Evolutionary conservation across 345 rosid species (phyloP), one percentile per base, ranked within the genome.

Genomic region (Stellera chamaejasme): DNA sequence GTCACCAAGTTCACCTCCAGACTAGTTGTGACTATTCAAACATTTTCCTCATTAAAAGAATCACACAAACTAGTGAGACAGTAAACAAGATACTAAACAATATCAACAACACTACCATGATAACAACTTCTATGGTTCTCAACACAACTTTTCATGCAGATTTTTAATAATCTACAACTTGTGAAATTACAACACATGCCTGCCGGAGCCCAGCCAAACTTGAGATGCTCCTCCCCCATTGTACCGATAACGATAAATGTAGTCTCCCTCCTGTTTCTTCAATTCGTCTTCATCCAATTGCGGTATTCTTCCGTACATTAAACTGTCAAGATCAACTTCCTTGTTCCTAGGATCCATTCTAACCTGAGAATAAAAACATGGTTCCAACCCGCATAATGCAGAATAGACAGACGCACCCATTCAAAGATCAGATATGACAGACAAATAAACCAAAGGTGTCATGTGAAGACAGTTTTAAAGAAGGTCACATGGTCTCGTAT

Each of bases 151-250:
- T 32, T 32, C 0, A 8, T 32, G 39, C 39, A 32, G 39, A 32
- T 5, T 5, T 32, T 32, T 5, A 32, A 32, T 32, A 5, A 8
- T 32, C 9, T 32, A 3, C 7, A 32, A 32, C 9, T 2, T 32
- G 39, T 5, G 39, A 32, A 32, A 32, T 32, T 32, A 32, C 10
- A 32, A 13, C 32, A 49, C 26, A 46, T 71, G 90, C 99, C 99
- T 85, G 78, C 87, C 90, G 58, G 96, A 87, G 63, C 82, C 79
- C 69, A 94, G 73, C 99, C 99, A 94, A 70, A 85, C 97, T 83
- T 94, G 99, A 71, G 97, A 76, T 53, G 99, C 96, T 69, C 97
- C 99, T 52, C 99, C 99, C 44, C 96, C 96, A 78, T 87, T 83
- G 77, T 94, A 94, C 55, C 84, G 82, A 73, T 94, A 94, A 50